Percentiles rank a stretch among this genome's conserved stretches.
Conservation (phyloP, 768 basidiomycete species). For the Lentinus tigrinus region DNA sequence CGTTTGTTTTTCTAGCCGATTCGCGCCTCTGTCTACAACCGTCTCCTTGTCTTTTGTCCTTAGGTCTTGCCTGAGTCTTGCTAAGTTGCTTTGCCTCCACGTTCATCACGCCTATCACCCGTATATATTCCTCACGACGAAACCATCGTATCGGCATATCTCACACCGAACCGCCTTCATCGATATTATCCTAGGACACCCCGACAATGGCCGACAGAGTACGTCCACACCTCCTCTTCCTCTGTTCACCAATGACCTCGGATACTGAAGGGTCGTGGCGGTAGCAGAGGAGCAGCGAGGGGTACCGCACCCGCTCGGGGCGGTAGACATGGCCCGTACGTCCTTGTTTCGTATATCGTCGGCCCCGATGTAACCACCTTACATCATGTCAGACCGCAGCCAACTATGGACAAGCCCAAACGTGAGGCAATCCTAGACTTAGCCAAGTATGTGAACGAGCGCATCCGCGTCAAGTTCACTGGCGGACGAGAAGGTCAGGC, state of each 20-base stretch:
- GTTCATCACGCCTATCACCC: not conserved
- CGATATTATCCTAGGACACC: too few relatives aligned
- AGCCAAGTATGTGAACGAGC: conserved; percentile 89
- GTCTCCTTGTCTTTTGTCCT: not conserved
- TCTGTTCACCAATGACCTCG: conserved; percentile 15
- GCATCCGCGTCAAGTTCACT: conserved; percentile 95
- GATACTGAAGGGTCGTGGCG: conserved; percentile 55
- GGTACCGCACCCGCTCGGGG: conserved; percentile 46
- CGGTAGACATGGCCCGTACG: conserved; percentile 30
- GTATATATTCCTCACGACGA: not conserved
- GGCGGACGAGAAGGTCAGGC: conserved; percentile 87
- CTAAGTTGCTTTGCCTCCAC: too few relatives aligned
- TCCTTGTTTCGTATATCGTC: not conserved
- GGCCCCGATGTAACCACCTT: not conserved
- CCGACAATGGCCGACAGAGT: conserved; percentile 72
- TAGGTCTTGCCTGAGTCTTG: too few relatives aligned
- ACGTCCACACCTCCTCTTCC: conserved; percentile 25
- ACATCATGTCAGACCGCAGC: conserved; percentile 44
- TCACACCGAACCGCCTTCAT: not conserved
- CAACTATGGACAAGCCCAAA: conserved; percentile 73
- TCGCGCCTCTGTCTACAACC: not conserved
- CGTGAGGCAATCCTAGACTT: conserved; percentile 95
- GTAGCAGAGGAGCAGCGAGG: conserved; percentile 45
- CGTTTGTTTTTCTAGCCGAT: conserved; percentile 1
- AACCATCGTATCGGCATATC: too few relatives aligned